Conservation (phyloP, 768 basidiomycete genomes). For the Tremella yokohamensis region DNA sequence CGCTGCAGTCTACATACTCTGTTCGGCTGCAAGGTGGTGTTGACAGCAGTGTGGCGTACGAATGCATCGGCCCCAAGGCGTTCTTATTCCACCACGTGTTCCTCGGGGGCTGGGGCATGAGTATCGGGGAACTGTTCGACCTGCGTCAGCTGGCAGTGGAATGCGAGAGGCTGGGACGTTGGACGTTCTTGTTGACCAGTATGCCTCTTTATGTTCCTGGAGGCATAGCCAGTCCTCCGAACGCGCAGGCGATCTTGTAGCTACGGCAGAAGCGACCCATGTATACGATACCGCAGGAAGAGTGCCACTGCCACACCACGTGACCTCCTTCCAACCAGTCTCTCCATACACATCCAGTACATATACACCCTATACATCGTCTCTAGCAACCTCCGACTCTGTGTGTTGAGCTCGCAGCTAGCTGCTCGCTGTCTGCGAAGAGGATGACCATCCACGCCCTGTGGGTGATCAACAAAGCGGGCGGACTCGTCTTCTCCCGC, state of each 20-base stretch:
- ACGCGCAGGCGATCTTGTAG: conserved; percentile 14
- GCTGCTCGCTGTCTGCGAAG: too few relatives aligned
- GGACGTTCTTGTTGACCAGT: conserved; percentile 14
- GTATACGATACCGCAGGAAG: too few relatives aligned
- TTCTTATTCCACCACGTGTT: conserved; percentile 11
- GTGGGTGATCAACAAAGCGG: conserved; percentile 92
- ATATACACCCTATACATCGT: too few relatives aligned
- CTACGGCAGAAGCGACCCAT: too few relatives aligned
- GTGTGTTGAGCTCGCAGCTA: too few relatives aligned
- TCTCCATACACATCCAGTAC: too few relatives aligned
- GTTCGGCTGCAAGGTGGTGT: background rate
- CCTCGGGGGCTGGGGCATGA: conserved; percentile 13
- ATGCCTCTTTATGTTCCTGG: conserved; percentile 11
- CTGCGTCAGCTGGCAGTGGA: conserved; percentile 11
- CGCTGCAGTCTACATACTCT: too few relatives aligned
- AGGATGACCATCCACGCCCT: conserved; percentile 47
- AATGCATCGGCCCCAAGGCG: background rate
- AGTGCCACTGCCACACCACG: too few relatives aligned
- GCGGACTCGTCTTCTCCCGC: conserved; percentile 89
- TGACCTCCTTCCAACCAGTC: too few relatives aligned
- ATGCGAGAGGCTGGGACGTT: conserved; percentile 10
- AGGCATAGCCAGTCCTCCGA: conserved; percentile 15
- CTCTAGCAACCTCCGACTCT: too few relatives aligned
- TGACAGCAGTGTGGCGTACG: background rate
- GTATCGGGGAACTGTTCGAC: conserved; percentile 11